Conservation (phyloP, 208 protist genomes). For the Kentomonas sorsogonicus region DNA sequence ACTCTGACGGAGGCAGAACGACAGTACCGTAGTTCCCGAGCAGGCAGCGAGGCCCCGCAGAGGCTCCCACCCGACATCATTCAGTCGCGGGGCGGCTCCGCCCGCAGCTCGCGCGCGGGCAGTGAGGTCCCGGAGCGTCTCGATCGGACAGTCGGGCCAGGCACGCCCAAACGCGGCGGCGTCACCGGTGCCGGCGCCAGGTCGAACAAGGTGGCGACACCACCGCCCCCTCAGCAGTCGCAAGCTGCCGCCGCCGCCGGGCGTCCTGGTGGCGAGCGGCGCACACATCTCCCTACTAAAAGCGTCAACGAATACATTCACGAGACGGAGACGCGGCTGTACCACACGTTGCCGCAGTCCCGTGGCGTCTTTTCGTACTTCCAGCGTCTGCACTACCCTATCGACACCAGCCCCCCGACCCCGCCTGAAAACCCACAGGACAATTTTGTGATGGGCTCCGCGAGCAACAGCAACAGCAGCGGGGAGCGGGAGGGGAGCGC, state of each 20-base stretch:
- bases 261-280: too few relatives aligned
- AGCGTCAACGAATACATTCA: slow-evolving; percentile 26
- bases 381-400: slow-evolving; percentile 65
- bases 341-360: slow-evolving; percentile 38
- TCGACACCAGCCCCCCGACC: too few relatives aligned
- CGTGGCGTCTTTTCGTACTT: slow-evolving; percentile 51
- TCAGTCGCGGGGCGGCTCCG: too few relatives aligned
- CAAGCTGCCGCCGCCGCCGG: too few relatives aligned
- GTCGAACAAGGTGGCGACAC: not conserved
- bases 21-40: slow-evolving; percentile 35
- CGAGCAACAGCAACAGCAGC: slow-evolving; percentile 3
- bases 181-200: not conserved
- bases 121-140: slow-evolving; percentile 34
- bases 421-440: slow-evolving; percentile 20
- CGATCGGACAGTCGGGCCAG: too few relatives aligned
- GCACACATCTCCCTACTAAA: too few relatives aligned
- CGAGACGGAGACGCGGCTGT: slow-evolving; percentile 31
- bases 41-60: slow-evolving; percentile 43
- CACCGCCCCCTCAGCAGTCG: too few relatives aligned
- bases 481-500: slow-evolving; percentile 9
- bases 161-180: slow-evolving; percentile 7
- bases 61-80: not conserved
- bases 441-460: slow-evolving; percentile 11
- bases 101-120: slow-evolving; percentile 33
- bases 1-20: slow-evolving; percentile 6